Base-by-base conservation (phyloP, 345 rosid species). In the Eucalyptus regnans region DNA sequence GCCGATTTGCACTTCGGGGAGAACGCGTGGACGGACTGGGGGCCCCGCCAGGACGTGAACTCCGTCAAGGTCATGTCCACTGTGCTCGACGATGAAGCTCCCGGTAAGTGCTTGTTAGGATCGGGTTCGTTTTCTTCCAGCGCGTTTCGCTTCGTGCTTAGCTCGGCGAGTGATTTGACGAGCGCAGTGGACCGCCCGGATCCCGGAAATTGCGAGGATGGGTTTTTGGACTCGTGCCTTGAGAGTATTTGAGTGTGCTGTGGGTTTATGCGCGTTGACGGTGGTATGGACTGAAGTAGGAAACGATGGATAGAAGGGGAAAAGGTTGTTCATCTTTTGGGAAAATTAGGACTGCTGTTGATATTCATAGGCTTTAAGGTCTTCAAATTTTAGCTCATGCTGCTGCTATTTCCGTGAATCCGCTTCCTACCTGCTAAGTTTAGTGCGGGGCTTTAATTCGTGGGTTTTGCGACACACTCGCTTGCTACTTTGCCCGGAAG, bases 1-100 rank as follows among this genome's bases (percentile, higher is more conserved):
- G 97, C 99, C 16, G 98, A 96, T 91, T 91, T 96, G 86, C 98
- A 96, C 89, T 96, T 96, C 86, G 99, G 96, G 17, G 97, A 96
- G 93, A 76, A 92, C 91, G 91, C 95, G 48, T 95, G 96, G 99
- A 94, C 97, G 12, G 94, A 93, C 2, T 96, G 99, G 97, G 98
- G 96, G 13, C 99, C 96, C 10, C 89, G 86, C 46, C 99, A 96
- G 86, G 99, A 96, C 86, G 86, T 89, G 8, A 94, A 94, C 88
- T 94, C 96, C 60, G 54, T 94, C 87, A 86, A 87, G 27, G 95
- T 94, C 89, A 95, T 96, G 97, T 95, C 96, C 86, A 9, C 91
- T 85, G 94, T 94, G 54, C 96, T 96, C 89, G 95, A 96, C 86
- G 56, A 76, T 86, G 96, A 96, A 92, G 52, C 91, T 56, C 98